These are phyloP conservation scores for Micromonas pusilla DNA, from an alignment of 139 green algal genomes.

Conservation along the genomic window DNA sequence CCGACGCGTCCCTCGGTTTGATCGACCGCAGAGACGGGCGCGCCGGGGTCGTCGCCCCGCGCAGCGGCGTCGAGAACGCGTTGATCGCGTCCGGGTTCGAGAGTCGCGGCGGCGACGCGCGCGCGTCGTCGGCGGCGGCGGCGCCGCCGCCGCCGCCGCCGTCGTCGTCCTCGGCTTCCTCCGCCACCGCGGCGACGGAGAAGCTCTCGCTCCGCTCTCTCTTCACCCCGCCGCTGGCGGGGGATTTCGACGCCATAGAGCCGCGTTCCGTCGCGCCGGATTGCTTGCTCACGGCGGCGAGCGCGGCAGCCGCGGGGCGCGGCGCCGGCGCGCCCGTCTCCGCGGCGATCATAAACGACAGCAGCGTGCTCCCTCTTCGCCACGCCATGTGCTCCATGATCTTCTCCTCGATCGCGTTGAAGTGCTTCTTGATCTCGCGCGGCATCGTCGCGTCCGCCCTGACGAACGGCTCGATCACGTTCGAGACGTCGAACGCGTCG, in stretches of 20 bases:
- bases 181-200: background rate
- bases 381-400: constrained; percentile 44
- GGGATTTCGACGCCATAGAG: background rate
- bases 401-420: constrained; percentile 43
- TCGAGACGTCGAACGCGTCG: constrained; percentile 38
- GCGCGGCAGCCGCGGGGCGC: background rate
- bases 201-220: background rate
- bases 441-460: constrained; percentile 34
- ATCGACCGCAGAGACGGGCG: too few relatives aligned
- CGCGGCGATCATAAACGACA: background rate
- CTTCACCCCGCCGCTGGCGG: background rate
- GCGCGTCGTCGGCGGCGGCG: constrained; percentile 2
- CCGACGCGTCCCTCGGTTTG: too few relatives aligned
- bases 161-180: background rate
- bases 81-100: background rate
- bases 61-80: background rate
- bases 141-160: too few relatives aligned
- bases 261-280: background rate
- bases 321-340: background rate
- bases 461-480: constrained; percentile 42
- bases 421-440: constrained; percentile 40
- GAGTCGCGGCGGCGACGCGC: background rate
- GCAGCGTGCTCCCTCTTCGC: constrained; percentile 20
- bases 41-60: background rate
- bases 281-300: background rate